phyloP scores from a whole-genome alignment of 257 asterid species.

The Dorcoceras hygrometricum region DNA sequence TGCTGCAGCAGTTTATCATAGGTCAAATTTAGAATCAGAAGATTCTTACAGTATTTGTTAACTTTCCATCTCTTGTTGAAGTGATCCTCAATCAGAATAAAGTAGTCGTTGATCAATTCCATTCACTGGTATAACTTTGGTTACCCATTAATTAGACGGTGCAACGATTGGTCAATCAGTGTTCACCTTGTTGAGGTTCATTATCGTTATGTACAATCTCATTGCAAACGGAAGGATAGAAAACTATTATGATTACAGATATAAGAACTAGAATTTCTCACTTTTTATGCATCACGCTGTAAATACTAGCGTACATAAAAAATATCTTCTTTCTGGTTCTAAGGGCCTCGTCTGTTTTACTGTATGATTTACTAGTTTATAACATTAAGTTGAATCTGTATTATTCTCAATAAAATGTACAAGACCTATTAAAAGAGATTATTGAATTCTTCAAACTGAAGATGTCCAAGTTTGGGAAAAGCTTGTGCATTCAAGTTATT shows the following conservation, averaged over 20 bases:
- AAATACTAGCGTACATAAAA: background rate
- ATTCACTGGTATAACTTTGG: constrained; percentile 12
- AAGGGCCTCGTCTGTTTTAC: constrained; percentile 17
- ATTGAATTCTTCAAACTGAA: constrained; percentile 1
- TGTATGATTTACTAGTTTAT: constrained; percentile 12
- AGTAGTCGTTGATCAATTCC: constrained; percentile 14
- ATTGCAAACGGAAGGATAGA: constrained; percentile 3
- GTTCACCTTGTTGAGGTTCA: constrained; percentile 13
- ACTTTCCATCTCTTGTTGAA: constrained; percentile 21
- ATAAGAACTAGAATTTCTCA: background rate
- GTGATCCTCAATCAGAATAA: constrained; percentile 16
- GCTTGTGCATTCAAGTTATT: constrained; percentile 12
- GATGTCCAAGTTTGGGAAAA: constrained; percentile 20
- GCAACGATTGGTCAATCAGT: constrained; percentile 18
- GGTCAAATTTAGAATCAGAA: constrained; percentile 1
- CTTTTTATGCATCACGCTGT: constrained; percentile 5
- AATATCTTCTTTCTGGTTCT: constrained; percentile 13
- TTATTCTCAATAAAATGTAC: constrained; percentile 14
- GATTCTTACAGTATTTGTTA: background rate
- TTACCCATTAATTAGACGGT: constrained; percentile 13
- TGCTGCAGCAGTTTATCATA: background rate
- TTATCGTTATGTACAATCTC: constrained; percentile 6
- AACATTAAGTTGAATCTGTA: constrained; percentile 5
- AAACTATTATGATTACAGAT: constrained; percentile 5
- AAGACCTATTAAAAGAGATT: constrained; percentile 16